These are phyloP conservation scores for Lactarius vividus DNA, from an alignment of 768 basidiomycete genomes.

Conservation along the genomic window DNA sequence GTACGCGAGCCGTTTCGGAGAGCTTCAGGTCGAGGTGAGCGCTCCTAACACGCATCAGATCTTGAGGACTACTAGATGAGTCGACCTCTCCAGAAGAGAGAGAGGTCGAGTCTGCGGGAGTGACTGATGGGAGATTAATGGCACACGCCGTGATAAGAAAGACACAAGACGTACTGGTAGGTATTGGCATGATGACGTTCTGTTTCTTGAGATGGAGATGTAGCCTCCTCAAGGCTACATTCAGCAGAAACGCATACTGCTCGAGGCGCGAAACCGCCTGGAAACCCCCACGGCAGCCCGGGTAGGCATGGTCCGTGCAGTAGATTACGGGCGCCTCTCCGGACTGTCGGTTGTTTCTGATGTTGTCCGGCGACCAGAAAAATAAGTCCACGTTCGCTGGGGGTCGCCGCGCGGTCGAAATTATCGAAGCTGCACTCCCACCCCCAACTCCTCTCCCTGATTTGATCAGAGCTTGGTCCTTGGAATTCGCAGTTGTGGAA, in stretches of 20 bases:
- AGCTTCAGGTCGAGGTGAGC: slow-evolving; percentile 93
- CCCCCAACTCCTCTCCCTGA: slow-evolving; percentile 41
- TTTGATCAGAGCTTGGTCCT: slow-evolving; percentile 48
- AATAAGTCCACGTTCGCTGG: slow-evolving; percentile 82
- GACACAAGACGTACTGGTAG: slow-evolving; percentile 46
- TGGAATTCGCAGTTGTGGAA: slow-evolving; percentile 51
- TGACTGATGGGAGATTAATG: slow-evolving; percentile 25
- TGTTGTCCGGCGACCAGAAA: slow-evolving; percentile 67
- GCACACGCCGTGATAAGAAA: slow-evolving; percentile 24
- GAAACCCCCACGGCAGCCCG: slow-evolving; percentile 70
- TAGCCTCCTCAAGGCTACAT: slow-evolving; percentile 89
- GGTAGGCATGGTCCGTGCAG: slow-evolving; percentile 74
- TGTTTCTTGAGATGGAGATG: slow-evolving; percentile 85
- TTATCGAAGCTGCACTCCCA: slow-evolving; percentile 49
- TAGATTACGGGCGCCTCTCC: slow-evolving; percentile 71
- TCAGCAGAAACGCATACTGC: slow-evolving; percentile 95
- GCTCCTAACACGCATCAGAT: slow-evolving; percentile 92
- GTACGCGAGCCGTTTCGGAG: slow-evolving; percentile 86
- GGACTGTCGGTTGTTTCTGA: slow-evolving; percentile 64
- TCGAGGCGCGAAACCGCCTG: slow-evolving; percentile 91
- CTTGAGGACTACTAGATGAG: slow-evolving; percentile 80
- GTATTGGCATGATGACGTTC: slow-evolving; percentile 82
- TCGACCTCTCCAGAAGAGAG: slow-evolving; percentile 40
- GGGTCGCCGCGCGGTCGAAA: slow-evolving; percentile 62
- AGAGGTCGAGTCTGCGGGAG: slow-evolving; percentile 34